phyloP scores from a whole-genome alignment of 1,139 yeast genomes.

The Trichomonascaceae sp. region DNA sequence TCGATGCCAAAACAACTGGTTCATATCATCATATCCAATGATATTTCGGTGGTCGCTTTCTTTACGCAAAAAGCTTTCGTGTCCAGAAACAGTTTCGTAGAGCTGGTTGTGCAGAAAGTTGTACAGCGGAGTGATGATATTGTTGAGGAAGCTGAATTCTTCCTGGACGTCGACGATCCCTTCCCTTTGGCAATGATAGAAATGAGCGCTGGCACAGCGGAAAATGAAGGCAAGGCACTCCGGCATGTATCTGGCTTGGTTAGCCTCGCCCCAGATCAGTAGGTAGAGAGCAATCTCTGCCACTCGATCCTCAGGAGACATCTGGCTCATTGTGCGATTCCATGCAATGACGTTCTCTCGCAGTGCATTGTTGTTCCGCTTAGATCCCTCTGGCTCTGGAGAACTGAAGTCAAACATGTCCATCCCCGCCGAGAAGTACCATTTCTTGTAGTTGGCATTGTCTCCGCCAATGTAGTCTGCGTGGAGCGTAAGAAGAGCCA shows the following conservation, averaged over 20 bases:
- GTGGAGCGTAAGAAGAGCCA: constrained; percentile 55
- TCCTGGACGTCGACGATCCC: background rate
- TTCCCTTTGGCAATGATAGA: too few species aligned
- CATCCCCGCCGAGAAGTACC: constrained; percentile 60
- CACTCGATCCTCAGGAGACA: constrained; percentile 42
- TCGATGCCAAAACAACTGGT: constrained; percentile 73
- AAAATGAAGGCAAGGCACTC: constrained; percentile 73
- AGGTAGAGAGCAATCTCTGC: constrained; percentile 59
- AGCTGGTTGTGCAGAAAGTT: constrained; percentile 45
- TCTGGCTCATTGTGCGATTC: constrained; percentile 44
- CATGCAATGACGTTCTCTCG: constrained; percentile 25
- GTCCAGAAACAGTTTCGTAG: constrained; percentile 27
- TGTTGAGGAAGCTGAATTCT: constrained; percentile 40
- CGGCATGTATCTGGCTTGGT: constrained; percentile 70
- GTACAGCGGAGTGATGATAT: constrained; percentile 65
- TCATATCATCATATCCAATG: constrained; percentile 79
- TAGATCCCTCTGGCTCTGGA: background rate
- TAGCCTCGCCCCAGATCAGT: constrained; percentile 84
- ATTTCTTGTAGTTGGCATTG: constrained; percentile 49
- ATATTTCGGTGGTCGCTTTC: constrained; percentile 56
- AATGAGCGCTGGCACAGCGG: constrained; percentile 40
- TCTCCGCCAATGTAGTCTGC: constrained; percentile 69
- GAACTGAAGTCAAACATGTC: constrained; percentile 23
- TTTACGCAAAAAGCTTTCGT: constrained; percentile 29
- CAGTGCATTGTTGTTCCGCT: background rate